These are phyloP conservation scores for Eimeria acervulina DNA, from an alignment of 169 alveolate genomes.

Conservation along the genomic window DNA sequence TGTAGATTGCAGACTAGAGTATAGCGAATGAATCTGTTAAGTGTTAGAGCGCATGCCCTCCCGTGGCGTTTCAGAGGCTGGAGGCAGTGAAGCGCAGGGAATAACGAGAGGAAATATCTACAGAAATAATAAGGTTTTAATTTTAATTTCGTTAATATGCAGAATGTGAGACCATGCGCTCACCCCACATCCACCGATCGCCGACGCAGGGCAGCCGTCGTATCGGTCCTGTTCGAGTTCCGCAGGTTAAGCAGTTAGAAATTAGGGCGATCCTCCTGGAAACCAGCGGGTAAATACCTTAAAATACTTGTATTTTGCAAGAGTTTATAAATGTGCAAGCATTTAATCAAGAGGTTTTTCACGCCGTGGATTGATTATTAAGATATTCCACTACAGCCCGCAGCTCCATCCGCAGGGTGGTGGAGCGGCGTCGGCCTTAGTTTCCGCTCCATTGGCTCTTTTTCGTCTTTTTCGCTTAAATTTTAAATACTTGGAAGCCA, in stretches of 20 bases:
- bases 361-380: neutral
- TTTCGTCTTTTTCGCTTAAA: neutral
- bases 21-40: neutral
- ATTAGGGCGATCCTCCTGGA: neutral
- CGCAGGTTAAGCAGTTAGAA: neutral
- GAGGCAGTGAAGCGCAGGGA: neutral
- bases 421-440: neutral
- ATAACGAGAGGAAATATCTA: neutral
- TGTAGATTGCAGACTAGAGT: neutral
- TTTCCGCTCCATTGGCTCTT: neutral
- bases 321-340: neutral
- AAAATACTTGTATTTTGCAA: neutral
- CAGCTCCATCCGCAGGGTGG: neutral
- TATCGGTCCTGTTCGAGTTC: slow-evolving; percentile 5
- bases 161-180: neutral
- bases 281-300: neutral
- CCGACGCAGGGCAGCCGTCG: neutral
- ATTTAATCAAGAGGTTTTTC: neutral
- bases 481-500: neutral
- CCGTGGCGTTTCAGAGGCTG: neutral
- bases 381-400: neutral
- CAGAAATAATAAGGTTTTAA: neutral
- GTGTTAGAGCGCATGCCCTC: neutral
- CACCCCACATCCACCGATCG: slow-evolving; percentile 41
- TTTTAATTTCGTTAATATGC: neutral